Conservation (phyloP, 768 basidiomycete genomes). For the Macrocybe gigantea region DNA sequence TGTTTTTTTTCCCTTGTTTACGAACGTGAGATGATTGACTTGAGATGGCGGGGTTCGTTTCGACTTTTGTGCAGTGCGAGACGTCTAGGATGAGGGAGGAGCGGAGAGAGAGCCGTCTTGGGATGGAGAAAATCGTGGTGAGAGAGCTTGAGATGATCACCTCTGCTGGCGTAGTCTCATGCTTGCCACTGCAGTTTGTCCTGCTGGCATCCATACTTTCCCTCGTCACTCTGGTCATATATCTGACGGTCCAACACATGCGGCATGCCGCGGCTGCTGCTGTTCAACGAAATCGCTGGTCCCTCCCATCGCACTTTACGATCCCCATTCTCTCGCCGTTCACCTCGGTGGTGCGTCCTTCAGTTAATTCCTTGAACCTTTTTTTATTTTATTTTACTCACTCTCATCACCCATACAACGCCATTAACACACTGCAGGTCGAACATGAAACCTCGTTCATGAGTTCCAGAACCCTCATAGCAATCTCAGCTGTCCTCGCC, state of each 20-base stretch:
- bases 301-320: slow-evolving; percentile 57
- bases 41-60: background rate
- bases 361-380: no score
- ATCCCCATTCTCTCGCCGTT: slow-evolving; percentile 78
- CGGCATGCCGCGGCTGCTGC: slow-evolving; percentile 13
- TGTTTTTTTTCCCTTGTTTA: background rate
- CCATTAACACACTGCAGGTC: slow-evolving; percentile 36
- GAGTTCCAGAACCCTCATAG: slow-evolving; percentile 29
- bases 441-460: slow-evolving; percentile 68
- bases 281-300: slow-evolving; percentile 14
- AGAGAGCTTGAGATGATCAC: slow-evolving; percentile 9
- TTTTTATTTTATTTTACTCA: background rate
- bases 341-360: slow-evolving; percentile 58
- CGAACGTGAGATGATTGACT: background rate
- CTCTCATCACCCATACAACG: no score
- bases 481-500: slow-evolving; percentile 32
- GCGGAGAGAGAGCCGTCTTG: slow-evolving; percentile 41
- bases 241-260: slow-evolving; percentile 23
- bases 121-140: slow-evolving; percentile 50
- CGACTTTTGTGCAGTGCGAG: slow-evolving; percentile 31
- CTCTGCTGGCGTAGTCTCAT: background rate
- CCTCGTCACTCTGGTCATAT: slow-evolving; percentile 29
- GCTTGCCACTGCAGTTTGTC: slow-evolving; percentile 17
- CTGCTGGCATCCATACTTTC: slow-evolving; percentile 28
- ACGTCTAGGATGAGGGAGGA: slow-evolving; percentile 28